Conservation (phyloP, 176 grass and related monocot species). For the Poa annua region DNA sequence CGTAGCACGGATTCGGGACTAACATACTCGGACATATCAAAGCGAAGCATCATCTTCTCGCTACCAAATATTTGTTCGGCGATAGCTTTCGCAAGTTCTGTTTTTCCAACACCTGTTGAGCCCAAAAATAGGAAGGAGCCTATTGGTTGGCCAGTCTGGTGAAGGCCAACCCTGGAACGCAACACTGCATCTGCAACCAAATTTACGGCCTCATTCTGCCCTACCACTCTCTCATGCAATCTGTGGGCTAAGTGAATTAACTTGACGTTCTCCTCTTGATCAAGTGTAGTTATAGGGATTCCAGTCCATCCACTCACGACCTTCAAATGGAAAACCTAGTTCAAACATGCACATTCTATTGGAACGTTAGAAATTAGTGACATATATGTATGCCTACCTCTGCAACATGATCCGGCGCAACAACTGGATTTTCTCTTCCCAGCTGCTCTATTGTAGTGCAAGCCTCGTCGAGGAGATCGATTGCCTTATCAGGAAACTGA, state of each 20-base stretch:
- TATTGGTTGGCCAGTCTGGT: background rate
- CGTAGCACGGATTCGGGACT: background rate
- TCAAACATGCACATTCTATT: background rate
- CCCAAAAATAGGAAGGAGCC: background rate
- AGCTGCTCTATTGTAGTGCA: background rate
- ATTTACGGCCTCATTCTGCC: background rate
- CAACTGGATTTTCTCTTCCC: background rate
- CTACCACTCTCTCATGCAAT: background rate
- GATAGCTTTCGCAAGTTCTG: background rate
- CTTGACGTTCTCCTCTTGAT: background rate
- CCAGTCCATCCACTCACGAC: background rate
- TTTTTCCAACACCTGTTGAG: background rate
- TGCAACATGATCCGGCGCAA: background rate
- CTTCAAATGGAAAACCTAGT: background rate
- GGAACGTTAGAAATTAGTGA: background rate
- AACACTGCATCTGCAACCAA: background rate
- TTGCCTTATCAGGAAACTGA: background rate
- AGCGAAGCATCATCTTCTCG: background rate
- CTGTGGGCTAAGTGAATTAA: background rate
- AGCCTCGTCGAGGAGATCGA: background rate
- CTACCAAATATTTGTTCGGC: background rate
- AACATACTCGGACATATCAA: constrained; percentile 3
- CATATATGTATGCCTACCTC: background rate
- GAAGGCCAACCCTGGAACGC: constrained; percentile 3
- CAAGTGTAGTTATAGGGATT: background rate